Percentiles rank a stretch among this genome's conserved stretches.
phyloP scores from a whole-genome alignment of 805 yeast genomes.

The Hanseniaspora thailandica region DNA sequence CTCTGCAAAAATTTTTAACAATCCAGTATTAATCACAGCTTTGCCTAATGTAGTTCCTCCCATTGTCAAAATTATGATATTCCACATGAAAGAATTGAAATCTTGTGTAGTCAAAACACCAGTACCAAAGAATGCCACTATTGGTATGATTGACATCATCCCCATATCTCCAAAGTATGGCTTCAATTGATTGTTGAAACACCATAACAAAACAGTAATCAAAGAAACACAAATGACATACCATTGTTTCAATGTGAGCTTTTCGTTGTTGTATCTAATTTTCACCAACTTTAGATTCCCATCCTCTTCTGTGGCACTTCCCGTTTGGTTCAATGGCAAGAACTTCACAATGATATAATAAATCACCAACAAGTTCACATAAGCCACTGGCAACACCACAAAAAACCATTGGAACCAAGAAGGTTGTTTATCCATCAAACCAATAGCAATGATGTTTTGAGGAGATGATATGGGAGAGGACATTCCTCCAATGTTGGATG shows the following conservation, averaged over 20 bases:
- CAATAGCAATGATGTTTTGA: conserved; percentile 83
- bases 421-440: conserved; percentile 70
- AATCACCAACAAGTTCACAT: conserved; percentile 48
- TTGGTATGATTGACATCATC: conserved; percentile 80
- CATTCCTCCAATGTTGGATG: conserved; percentile 93
- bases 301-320: conserved; percentile 19
- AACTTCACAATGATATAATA: conserved; percentile 55
- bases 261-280: conserved; percentile 46
- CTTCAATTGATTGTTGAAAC: conserved; percentile 65
- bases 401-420: conserved; percentile 93
- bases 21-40: conserved; percentile 85
- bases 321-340: conserved; percentile 23
- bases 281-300: conserved; percentile 38
- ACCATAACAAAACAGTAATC: conserved; percentile 76
- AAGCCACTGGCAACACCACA: conserved; percentile 69
- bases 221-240: conserved; percentile 58
- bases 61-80: conserved; percentile 90
- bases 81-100: conserved; percentile 93
- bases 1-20: conserved; percentile 65
- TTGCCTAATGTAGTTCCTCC: conserved; percentile 95
- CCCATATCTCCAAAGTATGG: conserved; percentile 89
- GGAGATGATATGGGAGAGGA: conserved; percentile 96
- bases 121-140: conserved; percentile 83
- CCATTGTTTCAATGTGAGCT: conserved; percentile 61
- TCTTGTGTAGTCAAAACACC: conserved; percentile 81